Conservation (phyloP, 2,329 filamentous ascomycete genomes). For the Aspergillus sp. region DNA sequence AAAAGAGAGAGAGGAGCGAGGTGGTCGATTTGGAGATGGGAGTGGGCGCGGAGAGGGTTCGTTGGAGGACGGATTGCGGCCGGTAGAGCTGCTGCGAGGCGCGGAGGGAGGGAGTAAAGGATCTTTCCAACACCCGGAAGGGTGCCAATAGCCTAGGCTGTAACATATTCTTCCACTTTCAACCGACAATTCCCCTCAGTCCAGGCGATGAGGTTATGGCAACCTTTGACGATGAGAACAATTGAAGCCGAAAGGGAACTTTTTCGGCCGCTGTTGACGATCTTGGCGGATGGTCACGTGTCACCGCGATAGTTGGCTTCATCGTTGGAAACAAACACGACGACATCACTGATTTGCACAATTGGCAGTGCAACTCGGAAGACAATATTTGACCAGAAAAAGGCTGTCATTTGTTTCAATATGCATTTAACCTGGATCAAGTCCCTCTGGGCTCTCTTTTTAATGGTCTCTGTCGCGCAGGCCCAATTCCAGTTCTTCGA, state of each 20-base stretch:
- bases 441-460: slow-evolving; percentile 44
- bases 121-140: slow-evolving; percentile 33
- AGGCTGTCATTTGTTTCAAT: background rate
- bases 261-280: slow-evolving; percentile 7
- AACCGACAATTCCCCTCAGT: background rate
- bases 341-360: background rate
- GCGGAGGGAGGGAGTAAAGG: slow-evolving; percentile 26
- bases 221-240: background rate
- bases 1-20: slow-evolving; percentile 24
- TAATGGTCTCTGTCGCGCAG: slow-evolving; percentile 55
- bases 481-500: slow-evolving; percentile 98
- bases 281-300: slow-evolving; percentile 21
- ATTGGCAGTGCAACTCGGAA: background rate
- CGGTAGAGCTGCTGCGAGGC: slow-evolving; percentile 21
- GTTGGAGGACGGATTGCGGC: slow-evolving; percentile 24
- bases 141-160: slow-evolving; percentile 38
- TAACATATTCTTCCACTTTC: slow-evolving; percentile 25
- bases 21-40: slow-evolving; percentile 20
- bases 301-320: slow-evolving; percentile 25
- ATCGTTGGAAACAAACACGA: slow-evolving; percentile 7
- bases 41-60: slow-evolving; percentile 21
- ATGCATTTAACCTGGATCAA: slow-evolving; percentile 25
- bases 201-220: background rate
- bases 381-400: background rate
- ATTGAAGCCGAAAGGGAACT: slow-evolving; percentile 5